Evolutionary conservation across 306 rosid species (phyloP), one percentile per base, ranked within the genome.

Genomic region (Castanea mollissima): DNA sequence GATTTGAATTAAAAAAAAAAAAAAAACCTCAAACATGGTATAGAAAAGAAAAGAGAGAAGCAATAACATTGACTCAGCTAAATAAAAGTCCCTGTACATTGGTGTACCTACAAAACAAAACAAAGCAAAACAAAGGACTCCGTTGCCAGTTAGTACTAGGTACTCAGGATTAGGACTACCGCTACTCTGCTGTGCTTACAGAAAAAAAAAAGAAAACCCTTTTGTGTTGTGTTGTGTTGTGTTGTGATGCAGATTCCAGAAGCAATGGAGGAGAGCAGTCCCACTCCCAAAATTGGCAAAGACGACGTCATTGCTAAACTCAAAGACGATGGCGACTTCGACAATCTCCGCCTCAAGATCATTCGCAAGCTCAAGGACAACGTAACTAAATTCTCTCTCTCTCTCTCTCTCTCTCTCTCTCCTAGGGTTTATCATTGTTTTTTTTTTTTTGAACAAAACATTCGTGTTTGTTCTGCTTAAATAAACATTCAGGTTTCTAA

Each of bases 261-360:
- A 14, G 76, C 12, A 20, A 34, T 21, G 9, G 83, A 83, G 89
- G 88, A 69, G 64, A 82, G 67, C 74, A 73, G 27, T 0, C 83
- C 38, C 74, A 73, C 23, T 0, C 83, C 46, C n/a, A 27, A 46
- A 10, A 81, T 88, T 16, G 82, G 74, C 83, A 89, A 90, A 80
- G 96, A 93, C 67, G 97, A 90, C n/a, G 97, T 93, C n/a, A 75
- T 89, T 0, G 82, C 86, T 6, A 93, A 90, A 82, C 92, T 96
- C 44, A 96, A 96, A 68, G 98, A 96, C 78, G 98, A 90, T 23
- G 98, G 98, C n/a, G 98, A 96, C 85, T 96, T 96, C 60, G 98
- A 96, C 71, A 78, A 77, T 49, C 97, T 96, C 71, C 99, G 99
- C 73, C 90, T 89, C 71, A 96, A 87, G 74, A 88, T 89, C 88